Evolutionary conservation across 1,284 basidiomycete genomes (phyloP).

Genomic region (Cystobasidiaceae sp.): DNA sequence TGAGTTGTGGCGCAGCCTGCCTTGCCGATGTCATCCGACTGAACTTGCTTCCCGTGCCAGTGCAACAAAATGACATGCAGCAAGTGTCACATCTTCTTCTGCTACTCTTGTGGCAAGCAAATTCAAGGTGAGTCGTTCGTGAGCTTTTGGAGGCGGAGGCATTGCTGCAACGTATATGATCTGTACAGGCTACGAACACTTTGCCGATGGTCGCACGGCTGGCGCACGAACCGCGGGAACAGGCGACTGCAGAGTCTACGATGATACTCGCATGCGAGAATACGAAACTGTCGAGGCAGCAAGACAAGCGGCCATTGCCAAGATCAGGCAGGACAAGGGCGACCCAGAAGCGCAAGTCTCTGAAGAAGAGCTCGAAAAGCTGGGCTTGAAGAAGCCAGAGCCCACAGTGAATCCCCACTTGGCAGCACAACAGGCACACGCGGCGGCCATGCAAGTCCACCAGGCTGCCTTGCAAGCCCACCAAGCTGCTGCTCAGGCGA

Average conservation of each 20-base stretch:
- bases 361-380: slow-evolving; percentile 33
- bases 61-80: slow-evolving; percentile 26
- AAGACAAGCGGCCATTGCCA: slow-evolving; percentile 26
- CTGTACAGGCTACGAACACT: slow-evolving; percentile 37
- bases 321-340: slow-evolving; percentile 21
- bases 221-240: background rate
- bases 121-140: background rate
- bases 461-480: too few species aligned
- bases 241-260: slow-evolving; percentile 33
- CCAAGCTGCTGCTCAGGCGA: too few species aligned
- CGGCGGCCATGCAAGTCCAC: too few species aligned
- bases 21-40: background rate
- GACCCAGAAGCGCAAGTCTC: slow-evolving; percentile 8
- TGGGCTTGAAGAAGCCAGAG: slow-evolving; percentile 19
- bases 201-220: background rate
- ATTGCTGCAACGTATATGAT: background rate
- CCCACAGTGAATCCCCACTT: background rate
- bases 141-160: background rate
- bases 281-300: slow-evolving; percentile 38
- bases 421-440: background rate
- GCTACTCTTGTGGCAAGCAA: background rate
- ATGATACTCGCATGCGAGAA: slow-evolving; percentile 29
- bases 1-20: background rate
- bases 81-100: background rate
- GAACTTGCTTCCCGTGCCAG: background rate